Evolutionary conservation across 768 basidiomycete genomes (phyloP).

Genomic region (Sporobolomyces roseus): DNA sequence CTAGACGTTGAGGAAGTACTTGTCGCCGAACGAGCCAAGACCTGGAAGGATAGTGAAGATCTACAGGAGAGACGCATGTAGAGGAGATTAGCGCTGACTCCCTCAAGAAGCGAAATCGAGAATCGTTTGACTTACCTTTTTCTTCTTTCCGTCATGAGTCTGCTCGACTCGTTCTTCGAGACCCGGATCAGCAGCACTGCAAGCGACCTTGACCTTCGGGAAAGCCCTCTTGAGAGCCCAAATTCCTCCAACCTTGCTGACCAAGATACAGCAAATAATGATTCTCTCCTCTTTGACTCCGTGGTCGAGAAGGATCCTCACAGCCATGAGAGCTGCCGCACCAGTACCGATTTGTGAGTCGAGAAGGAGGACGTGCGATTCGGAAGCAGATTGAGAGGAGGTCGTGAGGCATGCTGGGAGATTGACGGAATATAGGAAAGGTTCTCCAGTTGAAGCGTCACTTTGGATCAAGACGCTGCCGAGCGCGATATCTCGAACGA

Average conservation of each 20-base stretch:
- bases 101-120: slow-evolving; percentile 13
- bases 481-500: slow-evolving; percentile 76
- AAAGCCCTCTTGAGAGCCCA: slow-evolving; percentile 75
- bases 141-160: slow-evolving; percentile 56
- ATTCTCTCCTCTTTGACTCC: slow-evolving; percentile 66
- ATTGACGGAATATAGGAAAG: slow-evolving; percentile 73
- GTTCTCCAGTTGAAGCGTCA: slow-evolving; percentile 77
- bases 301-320: slow-evolving; percentile 87
- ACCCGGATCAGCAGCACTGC: slow-evolving; percentile 73
- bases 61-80: slow-evolving; percentile 48
- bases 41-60: slow-evolving; percentile 77
- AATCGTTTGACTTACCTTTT: slow-evolving; percentile 48
- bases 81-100: neutral
- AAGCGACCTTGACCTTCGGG: slow-evolving; percentile 64
- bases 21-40: slow-evolving; percentile 67
- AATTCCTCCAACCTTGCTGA: slow-evolving; percentile 75
- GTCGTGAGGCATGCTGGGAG: slow-evolving; percentile 69
- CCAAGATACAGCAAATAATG: slow-evolving; percentile 58
- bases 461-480: slow-evolving; percentile 90
- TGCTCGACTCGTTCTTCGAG: slow-evolving; percentile 72
- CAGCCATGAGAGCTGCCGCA: slow-evolving; percentile 82
- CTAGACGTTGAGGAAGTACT: slow-evolving; percentile 48
- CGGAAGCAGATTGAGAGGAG: slow-evolving; percentile 59
- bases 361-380: slow-evolving; percentile 78
- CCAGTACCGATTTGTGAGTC: slow-evolving; percentile 93